Evolutionary conservation across 768 basidiomycete species (phyloP), one percentile per base, ranked within the genome.

Genomic region (Termitomyces sp.): DNA sequence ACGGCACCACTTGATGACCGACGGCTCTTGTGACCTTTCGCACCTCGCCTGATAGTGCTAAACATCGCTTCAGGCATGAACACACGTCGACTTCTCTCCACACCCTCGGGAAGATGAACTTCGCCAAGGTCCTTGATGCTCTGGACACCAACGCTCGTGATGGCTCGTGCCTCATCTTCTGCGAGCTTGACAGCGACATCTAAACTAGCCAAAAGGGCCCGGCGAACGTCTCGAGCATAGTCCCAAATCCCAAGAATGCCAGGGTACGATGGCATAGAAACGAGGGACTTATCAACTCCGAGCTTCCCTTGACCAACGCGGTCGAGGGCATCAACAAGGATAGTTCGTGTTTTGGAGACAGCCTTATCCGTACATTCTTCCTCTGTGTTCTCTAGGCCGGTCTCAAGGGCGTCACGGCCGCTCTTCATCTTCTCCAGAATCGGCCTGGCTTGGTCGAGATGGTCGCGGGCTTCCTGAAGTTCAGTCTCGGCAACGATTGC

Each of bases 41-140:
- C 74, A 4, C 73, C 72, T 55, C 72, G 78, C 59, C 78, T 70
- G 52, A 78, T 70, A 43, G 79, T 71, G 54, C 82, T 83, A 74
- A 98, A 99, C 97, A 99, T 98, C 14, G 93, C 96, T 67, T 96
- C 89, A n/a, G 96, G 92, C 75, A 91, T 85, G 78, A 99, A 99
- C 12, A 96, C 84, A 28, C 92, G 79, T 55, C 84, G 80, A 49
- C 83, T 84, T 41, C 91, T 78, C 68, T 94, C 92, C 23, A 93
- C 91, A 56, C 86, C 88, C 50, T 79, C 79, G 1, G 89, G 90
- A 15, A 99, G 81, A 71, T 91, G 83, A 55, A 75, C 75, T 57
- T 96, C 87, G 19, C 84, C 94, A 19, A 97, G 74, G 17, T 78
- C 72, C 41, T 76, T 74, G 59, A 97, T 82, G 60, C 78, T 78